A percentile compares a stretch with the other conserved stretches of the same genome.
Conservation (phyloP, 768 basidiomycete species). For the Termitomyces sp. region DNA sequence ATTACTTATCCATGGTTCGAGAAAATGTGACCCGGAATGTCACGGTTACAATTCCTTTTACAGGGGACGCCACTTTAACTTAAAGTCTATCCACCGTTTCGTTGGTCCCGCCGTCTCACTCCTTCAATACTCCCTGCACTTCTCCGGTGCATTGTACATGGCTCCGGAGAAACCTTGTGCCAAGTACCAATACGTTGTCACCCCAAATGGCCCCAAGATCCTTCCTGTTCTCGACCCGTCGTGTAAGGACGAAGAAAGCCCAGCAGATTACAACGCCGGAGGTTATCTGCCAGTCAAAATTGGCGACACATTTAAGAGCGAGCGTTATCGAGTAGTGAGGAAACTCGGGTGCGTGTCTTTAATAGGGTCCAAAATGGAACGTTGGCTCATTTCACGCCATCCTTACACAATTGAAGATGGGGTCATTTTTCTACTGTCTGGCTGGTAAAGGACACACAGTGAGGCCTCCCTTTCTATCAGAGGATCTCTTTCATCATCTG, state of each 20-base stretch:
- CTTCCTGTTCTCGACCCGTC: conserved; percentile 62
- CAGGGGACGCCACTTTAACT: conserved; percentile 9
- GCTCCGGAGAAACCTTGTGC: conserved; percentile 63
- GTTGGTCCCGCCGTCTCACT: conserved; percentile 3
- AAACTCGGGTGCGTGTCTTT: conserved; percentile 71
- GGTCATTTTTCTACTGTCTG: conserved; percentile 95
- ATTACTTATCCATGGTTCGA: background rate
- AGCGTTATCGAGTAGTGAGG: conserved; percentile 80
- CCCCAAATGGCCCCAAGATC: conserved; percentile 63
- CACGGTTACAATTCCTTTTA: conserved; percentile 16
- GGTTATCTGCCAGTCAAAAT: conserved; percentile 82
- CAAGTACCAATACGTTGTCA: conserved; percentile 76
- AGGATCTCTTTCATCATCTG: background rate
- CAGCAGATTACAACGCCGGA: conserved; percentile 80
- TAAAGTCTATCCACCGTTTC: background rate
- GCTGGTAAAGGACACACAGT: conserved; percentile 81
- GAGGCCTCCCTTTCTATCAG: conserved; percentile 24
- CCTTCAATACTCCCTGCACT: conserved; percentile 13
- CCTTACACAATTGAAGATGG: conserved; percentile 50
- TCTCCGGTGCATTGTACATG: conserved; percentile 39
- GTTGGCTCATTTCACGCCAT: conserved; percentile 23
- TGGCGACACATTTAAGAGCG: conserved; percentile 78
- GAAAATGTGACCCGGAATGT: conserved; percentile 10
- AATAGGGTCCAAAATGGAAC: conserved; percentile 9
- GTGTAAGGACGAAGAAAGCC: conserved; percentile 76